Base-by-base conservation (phyloP, 148 eudicot genomes). In the Rhododendron williamsianum region DNA sequence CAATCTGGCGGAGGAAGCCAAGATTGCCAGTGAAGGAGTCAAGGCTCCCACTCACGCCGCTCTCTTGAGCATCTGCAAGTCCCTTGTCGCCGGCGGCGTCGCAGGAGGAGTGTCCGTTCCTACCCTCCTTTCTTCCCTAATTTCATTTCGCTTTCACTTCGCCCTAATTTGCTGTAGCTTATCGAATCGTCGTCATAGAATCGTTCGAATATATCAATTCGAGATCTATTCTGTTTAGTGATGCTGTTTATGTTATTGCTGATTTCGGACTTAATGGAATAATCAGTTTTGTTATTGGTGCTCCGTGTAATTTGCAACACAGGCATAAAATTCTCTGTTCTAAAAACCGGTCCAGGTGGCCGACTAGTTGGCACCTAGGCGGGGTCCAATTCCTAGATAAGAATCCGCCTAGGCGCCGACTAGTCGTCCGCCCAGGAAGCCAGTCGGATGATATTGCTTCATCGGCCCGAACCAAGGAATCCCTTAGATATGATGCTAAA, bases 61-160 rank as follows among this genome's bases (percentile, higher is more conserved):
- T 71, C 45, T 92, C 76, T 82, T 89, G 45, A 90, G 90, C 81
- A 89, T 95, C 84, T 87, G 90, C 58, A 95, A 95, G 82, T 95
- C 98, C 67, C 97, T 94, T 23, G 91, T 92, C 77, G 98, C 98
- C 41, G 98, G 98, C 65, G 98, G 98, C 1, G 91, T 95, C 71
- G 97, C 98, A 82, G 94, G 95, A 27, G 88, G 92, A 89, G 95
- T 95, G 98, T 95, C 65, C 58, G 98, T 86, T 78, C 41, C 4
- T 83, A 72, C 51, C 85, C 69, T 77, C 69, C 0, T 58, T 23
- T 25, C 21, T 54, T 54, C n/a, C 11, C 6, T 2, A 27, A 0
- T 78, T 45, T 52, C 35, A 1, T 23, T 67, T 67, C 72, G 23
- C 51, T 41, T 25, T 25, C n/a, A 8, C 72, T 83, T 69, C 43